phyloP scores from a whole-genome alignment of 2,329 filamentous ascomycete species.

The Botrytis fabae region DNA sequence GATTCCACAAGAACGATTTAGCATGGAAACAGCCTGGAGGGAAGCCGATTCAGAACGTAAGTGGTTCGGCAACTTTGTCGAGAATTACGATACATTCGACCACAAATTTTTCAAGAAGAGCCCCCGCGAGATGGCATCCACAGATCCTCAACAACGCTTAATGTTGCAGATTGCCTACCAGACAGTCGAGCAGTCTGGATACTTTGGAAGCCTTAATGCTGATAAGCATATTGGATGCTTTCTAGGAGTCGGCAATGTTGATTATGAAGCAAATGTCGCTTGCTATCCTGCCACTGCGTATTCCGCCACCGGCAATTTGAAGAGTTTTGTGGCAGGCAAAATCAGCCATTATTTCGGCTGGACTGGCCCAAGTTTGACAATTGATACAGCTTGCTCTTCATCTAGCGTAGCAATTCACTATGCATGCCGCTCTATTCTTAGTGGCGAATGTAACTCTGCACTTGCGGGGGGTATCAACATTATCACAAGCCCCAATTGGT shows the following conservation, averaged over 20 bases:
- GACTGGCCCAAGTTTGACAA: constrained; percentile 41
- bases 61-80: constrained; percentile 24
- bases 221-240: constrained; percentile 26
- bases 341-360: constrained; percentile 46
- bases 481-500: constrained; percentile 9
- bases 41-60: constrained; percentile 16
- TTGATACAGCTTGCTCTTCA: constrained; percentile 45
- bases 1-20: constrained; percentile 66
- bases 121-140: constrained; percentile 25
- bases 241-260: constrained; percentile 16
- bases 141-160: constrained; percentile 29
- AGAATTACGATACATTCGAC: constrained; percentile 23
- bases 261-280: constrained; percentile 25
- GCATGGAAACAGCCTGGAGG: constrained; percentile 51
- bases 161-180: constrained; percentile 25
- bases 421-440: constrained; percentile 31
- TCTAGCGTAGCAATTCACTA: constrained; percentile 42
- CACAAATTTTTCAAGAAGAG: constrained; percentile 28
- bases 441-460: constrained; percentile 20
- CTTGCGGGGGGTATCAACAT: constrained; percentile 14
- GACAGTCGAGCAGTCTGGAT: constrained; percentile 25
- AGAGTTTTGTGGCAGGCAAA: constrained; percentile 43
- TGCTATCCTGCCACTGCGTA: constrained; percentile 19
- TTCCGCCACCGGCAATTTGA: constrained; percentile 38
- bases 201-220: not conserved